A percentile compares a stretch with the other conserved stretches of the same genome.
phyloP scores from a whole-genome alignment of 1,284 basidiomycete genomes.

The Xerocomus minutiporus region DNA sequence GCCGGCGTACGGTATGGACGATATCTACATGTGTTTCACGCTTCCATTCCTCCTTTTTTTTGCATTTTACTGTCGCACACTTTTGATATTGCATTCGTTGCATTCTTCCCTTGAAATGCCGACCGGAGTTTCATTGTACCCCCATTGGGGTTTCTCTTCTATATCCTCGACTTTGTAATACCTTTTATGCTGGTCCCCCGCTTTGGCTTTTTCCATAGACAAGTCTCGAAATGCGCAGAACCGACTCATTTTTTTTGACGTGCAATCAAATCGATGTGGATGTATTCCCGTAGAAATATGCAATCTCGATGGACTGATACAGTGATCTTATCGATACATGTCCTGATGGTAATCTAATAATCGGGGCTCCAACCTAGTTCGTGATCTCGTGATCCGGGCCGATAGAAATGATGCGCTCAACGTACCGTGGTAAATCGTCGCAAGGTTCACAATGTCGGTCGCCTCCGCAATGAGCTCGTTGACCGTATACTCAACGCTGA shows the following conservation, averaged over 20 bases:
- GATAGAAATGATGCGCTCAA: conserved; percentile 2
- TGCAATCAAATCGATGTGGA: conserved; percentile 13
- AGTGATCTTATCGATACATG: neutral
- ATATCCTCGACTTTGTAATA: conserved; percentile 34
- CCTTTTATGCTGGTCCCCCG: conserved; percentile 21
- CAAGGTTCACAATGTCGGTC: conserved; percentile 72
- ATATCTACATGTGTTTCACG: conserved; percentile 9
- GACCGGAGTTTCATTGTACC: conserved; percentile 15
- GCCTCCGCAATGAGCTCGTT: conserved; percentile 92
- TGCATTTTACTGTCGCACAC: conserved; percentile 17
- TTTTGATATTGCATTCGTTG: conserved; percentile 21
- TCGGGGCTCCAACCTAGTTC: conserved; percentile 38
- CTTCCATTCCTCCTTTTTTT: conserved; percentile 4
- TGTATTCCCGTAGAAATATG: conserved; percentile 14
- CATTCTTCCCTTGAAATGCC: conserved; percentile 14
- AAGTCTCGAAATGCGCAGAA: conserved; percentile 20
- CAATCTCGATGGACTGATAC: neutral
- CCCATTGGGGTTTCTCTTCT: conserved; percentile 11
- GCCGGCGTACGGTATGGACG: conserved; percentile 1
- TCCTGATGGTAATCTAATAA: conserved; percentile 18
- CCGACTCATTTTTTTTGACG: conserved; percentile 6
- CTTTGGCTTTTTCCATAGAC: conserved; percentile 23
- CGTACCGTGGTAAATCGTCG: conserved; percentile 73
- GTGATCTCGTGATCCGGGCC: conserved; percentile 8
- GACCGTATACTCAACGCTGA: conserved; percentile 91